Base-by-base conservation (phyloP, 1,139 yeast genomes). In the Yarrowia galli region DNA sequence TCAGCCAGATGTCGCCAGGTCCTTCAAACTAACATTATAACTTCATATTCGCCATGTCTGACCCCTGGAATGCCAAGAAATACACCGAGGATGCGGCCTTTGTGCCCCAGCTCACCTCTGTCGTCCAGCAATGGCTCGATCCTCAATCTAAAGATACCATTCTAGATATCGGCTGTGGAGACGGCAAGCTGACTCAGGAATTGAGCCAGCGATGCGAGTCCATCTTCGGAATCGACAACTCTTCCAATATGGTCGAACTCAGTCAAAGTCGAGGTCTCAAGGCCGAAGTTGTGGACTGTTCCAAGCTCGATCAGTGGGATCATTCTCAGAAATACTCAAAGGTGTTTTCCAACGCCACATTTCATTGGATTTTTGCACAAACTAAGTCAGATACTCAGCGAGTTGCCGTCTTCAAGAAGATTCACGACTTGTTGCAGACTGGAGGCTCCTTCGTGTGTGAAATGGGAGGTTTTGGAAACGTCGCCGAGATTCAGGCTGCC, bases 371-470 rank as follows among this genome's bases (percentile, higher is more conserved):
- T 48, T 69, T 72, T 40, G 58, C 70, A 6, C 56, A 64, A 25
- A 54, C 67, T 12, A 53, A 45, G 32, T 40, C 65, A 2, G 63
- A 66, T 7, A 51, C 58, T 6, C 68, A 69, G 25, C 69, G 72
- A 20, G 70, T 66, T 18, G 51, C 64, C 36, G 96, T 91, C 67
- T 89, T 91, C 78, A 81, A 88, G 69, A 92, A 89, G 80, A 91
- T 91, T 75, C 91, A 87, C 83, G 88, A 87, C 78, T 91, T 88
- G 22, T 83, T 91, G 78, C 90, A 90, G 78, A 95, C 95, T 72
- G 93, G 96, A 78, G 97, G 96, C 77, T 85, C 83, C 63, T 90
- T 91, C 73, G 96, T 72, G 7, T 70, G 69, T 56, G 75, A 73
- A 66, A 68, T 69, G 69, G 75, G 75, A 15, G 74, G 74, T 1